Evolutionary conservation across 352 stramenopile genomes (phyloP).

Genomic region (Globisporangium parvum): DNA sequence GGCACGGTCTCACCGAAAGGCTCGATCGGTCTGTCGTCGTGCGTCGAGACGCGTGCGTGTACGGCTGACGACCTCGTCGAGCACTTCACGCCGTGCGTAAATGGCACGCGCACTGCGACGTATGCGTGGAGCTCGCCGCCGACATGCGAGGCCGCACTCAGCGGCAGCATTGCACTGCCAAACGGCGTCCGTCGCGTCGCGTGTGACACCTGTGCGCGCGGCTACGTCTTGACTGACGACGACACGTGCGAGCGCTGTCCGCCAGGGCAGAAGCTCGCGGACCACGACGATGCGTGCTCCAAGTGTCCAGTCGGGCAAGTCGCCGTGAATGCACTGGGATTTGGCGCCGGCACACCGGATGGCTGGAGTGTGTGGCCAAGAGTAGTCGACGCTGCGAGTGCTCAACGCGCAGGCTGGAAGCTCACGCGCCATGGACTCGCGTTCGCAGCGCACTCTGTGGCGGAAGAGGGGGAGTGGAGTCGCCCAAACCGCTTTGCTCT

Average conservation of each 20-base stretch:
- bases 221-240: slow-evolving; percentile 34
- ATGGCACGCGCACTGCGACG: slow-evolving; percentile 47
- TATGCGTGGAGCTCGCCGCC: slow-evolving; percentile 63
- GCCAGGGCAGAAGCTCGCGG: slow-evolving; percentile 27
- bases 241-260: slow-evolving; percentile 41
- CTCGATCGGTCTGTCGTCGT: slow-evolving; percentile 65
- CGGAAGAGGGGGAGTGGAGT: slow-evolving; percentile 15
- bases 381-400: slow-evolving; percentile 36
- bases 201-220: slow-evolving; percentile 48
- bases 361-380: slow-evolving; percentile 54
- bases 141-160: slow-evolving; percentile 49
- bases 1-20: slow-evolving; percentile 63
- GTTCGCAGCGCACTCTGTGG: slow-evolving; percentile 23
- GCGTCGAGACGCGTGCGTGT: slow-evolving; percentile 57
- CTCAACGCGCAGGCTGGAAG: slow-evolving; percentile 50
- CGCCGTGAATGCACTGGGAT: slow-evolving; percentile 47
- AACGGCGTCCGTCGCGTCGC: slow-evolving; percentile 23
- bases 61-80: slow-evolving; percentile 54
- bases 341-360: slow-evolving; percentile 39
- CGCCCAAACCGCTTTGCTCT: slow-evolving; percentile 34
- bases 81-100: slow-evolving; percentile 47
- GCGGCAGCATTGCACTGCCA: slow-evolving; percentile 39
- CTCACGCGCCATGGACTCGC: slow-evolving; percentile 52
- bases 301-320: slow-evolving; percentile 44
- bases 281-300: slow-evolving; percentile 19